Evolutionary conservation across 495 filamentous ascomycete species (phyloP).

Genomic region (Xylaria palmicola): DNA sequence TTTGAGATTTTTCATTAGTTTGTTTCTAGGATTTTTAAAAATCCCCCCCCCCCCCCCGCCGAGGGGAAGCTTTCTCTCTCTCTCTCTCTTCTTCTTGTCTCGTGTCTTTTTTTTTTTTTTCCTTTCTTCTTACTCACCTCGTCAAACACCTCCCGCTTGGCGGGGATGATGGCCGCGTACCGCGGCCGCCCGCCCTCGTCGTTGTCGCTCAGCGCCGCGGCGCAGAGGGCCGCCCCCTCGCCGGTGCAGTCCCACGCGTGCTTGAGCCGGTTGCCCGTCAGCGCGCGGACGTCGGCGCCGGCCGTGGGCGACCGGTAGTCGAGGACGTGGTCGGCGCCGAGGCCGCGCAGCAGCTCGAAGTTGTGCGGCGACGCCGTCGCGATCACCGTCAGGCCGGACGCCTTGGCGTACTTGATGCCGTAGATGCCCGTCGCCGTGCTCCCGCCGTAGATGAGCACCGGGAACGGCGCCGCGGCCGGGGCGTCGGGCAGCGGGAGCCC

Average conservation of each 20-base stretch:
- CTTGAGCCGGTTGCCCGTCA: slow-evolving; percentile 25
- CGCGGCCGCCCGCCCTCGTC: slow-evolving; percentile 18
- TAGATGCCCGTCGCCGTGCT: slow-evolving; percentile 49
- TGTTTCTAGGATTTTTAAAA: no score
- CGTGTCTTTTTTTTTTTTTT: no score
- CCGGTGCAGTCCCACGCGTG: slow-evolving; percentile 39
- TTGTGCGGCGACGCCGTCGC: slow-evolving; percentile 46
- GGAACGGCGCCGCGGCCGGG: slow-evolving; percentile 23
- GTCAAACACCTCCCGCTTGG: slow-evolving; percentile 19
- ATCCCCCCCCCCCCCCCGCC: no score
- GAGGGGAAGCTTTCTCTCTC: no score
- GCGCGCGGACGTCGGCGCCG: slow-evolving; percentile 33
- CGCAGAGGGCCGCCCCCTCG: slow-evolving; percentile 21
- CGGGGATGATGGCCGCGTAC: slow-evolving; percentile 26
- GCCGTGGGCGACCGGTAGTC: slow-evolving; percentile 45
- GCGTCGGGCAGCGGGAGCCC: slow-evolving; percentile 35
- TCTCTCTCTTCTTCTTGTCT: no score
- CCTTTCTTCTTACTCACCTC: no score
- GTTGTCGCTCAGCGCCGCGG: slow-evolving; percentile 25
- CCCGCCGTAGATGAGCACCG: slow-evolving; percentile 53
- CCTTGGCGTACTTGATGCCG: slow-evolving; percentile 47
- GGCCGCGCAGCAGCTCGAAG: slow-evolving; percentile 37
- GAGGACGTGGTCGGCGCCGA: slow-evolving; percentile 46
- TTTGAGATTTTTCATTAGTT: no score
- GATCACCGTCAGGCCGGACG: slow-evolving; percentile 45